phyloP scores from a whole-genome alignment of 441 rosid species.

The Erodium texanum region DNA sequence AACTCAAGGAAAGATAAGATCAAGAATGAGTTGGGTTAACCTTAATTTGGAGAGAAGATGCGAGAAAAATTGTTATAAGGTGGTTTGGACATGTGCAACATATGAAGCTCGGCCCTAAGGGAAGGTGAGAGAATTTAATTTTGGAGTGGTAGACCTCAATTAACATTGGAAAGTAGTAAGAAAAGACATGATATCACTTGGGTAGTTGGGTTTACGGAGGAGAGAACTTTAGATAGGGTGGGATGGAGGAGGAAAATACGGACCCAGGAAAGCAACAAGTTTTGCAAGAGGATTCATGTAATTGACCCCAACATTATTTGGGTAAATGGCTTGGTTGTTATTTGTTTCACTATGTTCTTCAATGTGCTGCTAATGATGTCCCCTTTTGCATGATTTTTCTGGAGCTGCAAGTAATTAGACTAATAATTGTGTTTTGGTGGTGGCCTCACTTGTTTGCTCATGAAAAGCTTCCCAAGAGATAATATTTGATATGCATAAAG shows the following conservation, averaged over 20 bases:
- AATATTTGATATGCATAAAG: neutral
- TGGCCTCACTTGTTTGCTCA: neutral
- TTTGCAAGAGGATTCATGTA: neutral
- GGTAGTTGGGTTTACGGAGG: neutral
- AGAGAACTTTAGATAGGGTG: no score
- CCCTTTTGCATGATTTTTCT: neutral
- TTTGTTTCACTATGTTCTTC: neutral
- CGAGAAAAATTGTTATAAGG: neutral
- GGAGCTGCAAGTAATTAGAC: neutral
- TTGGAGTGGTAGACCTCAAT: neutral
- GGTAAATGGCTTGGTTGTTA: neutral
- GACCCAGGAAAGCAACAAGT: neutral
- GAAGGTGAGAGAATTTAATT: neutral
- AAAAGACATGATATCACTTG: neutral
- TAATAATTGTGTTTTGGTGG: neutral
- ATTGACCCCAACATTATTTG: neutral
- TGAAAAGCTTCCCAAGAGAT: neutral
- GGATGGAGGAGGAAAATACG: no score
- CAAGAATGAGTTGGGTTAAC: neutral
- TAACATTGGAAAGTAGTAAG: neutral
- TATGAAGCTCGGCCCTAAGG: neutral
- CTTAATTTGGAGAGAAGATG: neutral
- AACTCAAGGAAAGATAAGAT: neutral
- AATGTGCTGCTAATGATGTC: neutral
- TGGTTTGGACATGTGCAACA: neutral